A percentile compares a stretch with the other conserved stretches of the same genome.
Conservation (phyloP, 2,329 filamentous ascomycete genomes). For the Knoxdaviesia proteae region DNA sequence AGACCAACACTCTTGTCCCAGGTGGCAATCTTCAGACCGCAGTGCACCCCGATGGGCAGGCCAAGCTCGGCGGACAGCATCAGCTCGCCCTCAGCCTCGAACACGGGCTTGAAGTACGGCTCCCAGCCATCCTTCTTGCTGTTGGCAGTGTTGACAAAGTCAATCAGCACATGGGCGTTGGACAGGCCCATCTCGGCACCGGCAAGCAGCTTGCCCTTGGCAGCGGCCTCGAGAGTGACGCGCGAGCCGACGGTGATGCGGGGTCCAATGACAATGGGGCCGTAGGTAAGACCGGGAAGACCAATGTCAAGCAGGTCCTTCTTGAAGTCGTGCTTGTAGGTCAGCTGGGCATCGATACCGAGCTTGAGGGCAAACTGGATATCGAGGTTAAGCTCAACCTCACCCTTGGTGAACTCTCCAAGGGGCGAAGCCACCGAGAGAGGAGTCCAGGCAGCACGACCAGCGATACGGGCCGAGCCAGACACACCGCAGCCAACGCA, state of each 20-base stretch:
- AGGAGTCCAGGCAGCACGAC: conserved; percentile 9
- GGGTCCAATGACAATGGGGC: conserved; percentile 10
- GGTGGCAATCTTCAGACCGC: conserved; percentile 7
- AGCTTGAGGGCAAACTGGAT: conserved; percentile 10
- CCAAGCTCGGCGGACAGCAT: conserved; percentile 9
- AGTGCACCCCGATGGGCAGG: conserved; percentile 11
- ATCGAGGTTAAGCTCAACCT: conserved; percentile 8
- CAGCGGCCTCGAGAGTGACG: conserved; percentile 8
- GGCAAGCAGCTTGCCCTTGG: conserved; percentile 10
- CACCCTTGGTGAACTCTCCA: conserved; percentile 8
- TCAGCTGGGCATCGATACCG: conserved; percentile 11
- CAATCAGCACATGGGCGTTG: conserved; percentile 8
- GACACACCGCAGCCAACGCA: conserved; percentile 12
- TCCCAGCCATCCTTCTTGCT: conserved; percentile 8
- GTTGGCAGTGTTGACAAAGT: conserved; percentile 8
- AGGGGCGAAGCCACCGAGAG: conserved; percentile 1
- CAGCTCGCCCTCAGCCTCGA: conserved; percentile 11
- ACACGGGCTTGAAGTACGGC: conserved; percentile 11
- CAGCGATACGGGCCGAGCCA: conserved; percentile 9
- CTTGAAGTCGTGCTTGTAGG: conserved; percentile 6
- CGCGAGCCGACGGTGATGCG: conserved; percentile 8
- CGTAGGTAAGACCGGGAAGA: conserved; percentile 9
- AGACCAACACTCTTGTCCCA: conserved; percentile 8
- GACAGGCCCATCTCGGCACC: conserved; percentile 12
- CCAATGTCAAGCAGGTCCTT: conserved; percentile 8